Evolutionary conservation across 2,329 filamentous ascomycete species (phyloP).

Genomic region (Cyphellophora attinorum): DNA sequence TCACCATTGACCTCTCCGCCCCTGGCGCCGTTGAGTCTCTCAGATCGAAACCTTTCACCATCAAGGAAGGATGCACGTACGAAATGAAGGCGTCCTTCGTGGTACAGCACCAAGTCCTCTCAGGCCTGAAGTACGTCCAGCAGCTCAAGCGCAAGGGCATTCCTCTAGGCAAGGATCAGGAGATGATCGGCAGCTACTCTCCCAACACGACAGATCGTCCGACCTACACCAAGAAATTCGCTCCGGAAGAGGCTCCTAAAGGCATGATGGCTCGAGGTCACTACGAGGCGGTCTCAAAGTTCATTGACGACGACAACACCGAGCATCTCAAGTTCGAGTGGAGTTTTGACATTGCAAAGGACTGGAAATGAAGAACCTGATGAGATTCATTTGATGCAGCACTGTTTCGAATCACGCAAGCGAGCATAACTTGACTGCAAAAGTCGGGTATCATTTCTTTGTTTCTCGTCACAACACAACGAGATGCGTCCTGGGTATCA

Average conservation of each 20-base stretch:
- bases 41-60: conserved; percentile 88
- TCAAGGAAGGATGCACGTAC: conserved; percentile 92
- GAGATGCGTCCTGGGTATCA: no score
- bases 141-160: conserved; percentile 84
- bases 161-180: conserved; percentile 81
- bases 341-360: conserved; percentile 94
- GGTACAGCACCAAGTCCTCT: conserved; percentile 93
- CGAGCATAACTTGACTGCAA: no score
- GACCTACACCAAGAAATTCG: conserved; percentile 72
- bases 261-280: conserved; percentile 84
- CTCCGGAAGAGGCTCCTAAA: conserved; percentile 79
- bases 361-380: conserved; percentile 55
- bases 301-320: conserved; percentile 91
- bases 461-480: no score
- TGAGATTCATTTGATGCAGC: no score
- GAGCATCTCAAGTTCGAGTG: conserved; percentile 88
- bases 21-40: conserved; percentile 66
- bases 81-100: conserved; percentile 91
- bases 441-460: no score
- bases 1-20: conserved; percentile 75
- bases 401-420: no score
- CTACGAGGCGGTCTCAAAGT: conserved; percentile 82
- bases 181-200: conserved; percentile 97
- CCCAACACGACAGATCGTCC: conserved; percentile 85
- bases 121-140: conserved; percentile 92